Evolutionary conservation across 2,329 filamentous ascomycete genomes (phyloP).

Genomic region (Fonsecaea erecta): DNA sequence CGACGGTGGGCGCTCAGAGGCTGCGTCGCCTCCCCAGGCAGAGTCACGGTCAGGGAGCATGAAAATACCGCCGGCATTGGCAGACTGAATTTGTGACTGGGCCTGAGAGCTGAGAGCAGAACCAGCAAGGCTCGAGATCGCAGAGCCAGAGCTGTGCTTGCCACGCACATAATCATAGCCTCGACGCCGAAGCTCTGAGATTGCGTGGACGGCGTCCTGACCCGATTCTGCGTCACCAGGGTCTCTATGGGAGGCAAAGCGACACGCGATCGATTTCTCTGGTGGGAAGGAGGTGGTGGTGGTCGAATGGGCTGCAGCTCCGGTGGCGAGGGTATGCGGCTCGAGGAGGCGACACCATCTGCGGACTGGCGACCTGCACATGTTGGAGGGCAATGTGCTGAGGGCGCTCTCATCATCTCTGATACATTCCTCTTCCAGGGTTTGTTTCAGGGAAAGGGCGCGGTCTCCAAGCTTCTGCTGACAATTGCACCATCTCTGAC

Average conservation of each 20-base stretch:
- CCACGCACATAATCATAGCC: slow-evolving; percentile 67
- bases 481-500: slow-evolving; percentile 50
- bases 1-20: slow-evolving; percentile 4
- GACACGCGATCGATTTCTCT: slow-evolving; percentile 50
- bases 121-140: slow-evolving; percentile 17
- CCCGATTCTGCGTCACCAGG: slow-evolving; percentile 34
- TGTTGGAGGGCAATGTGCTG: slow-evolving; percentile 18
- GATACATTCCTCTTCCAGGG: slow-evolving; percentile 42
- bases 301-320: slow-evolving; percentile 41
- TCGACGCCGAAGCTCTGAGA: slow-evolving; percentile 52
- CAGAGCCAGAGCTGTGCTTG: slow-evolving; percentile 16
- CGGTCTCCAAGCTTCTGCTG: slow-evolving; percentile 44
- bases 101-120: neutral
- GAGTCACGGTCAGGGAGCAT: slow-evolving; percentile 4
- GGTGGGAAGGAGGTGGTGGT: slow-evolving; percentile 44
- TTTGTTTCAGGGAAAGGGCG: slow-evolving; percentile 38
- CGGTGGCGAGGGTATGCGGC: slow-evolving; percentile 28
- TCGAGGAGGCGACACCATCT: slow-evolving; percentile 34
- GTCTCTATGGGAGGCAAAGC: slow-evolving; percentile 61
- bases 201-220: slow-evolving; percentile 33
- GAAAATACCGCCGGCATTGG: slow-evolving; percentile 8
- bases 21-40: slow-evolving; percentile 15
- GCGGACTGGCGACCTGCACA: slow-evolving; percentile 29
- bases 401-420: slow-evolving; percentile 25
- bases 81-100: slow-evolving; percentile 2